Conservation (phyloP, 306 rosid species). For the Purshia tridentata region DNA sequence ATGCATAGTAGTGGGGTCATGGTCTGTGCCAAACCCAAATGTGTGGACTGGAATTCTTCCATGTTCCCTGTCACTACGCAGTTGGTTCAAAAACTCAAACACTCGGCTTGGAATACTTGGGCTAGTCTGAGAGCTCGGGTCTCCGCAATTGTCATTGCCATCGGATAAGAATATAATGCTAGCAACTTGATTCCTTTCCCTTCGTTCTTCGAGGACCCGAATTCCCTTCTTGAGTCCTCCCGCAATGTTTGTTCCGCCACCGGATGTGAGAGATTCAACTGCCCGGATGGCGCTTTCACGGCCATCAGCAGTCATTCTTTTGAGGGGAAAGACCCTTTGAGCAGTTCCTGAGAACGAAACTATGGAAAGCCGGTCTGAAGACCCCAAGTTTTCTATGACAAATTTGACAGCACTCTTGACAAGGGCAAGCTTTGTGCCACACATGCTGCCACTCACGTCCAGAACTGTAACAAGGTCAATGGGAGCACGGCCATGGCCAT, state of each 20-base stretch:
- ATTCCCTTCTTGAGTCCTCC: constrained; percentile 28
- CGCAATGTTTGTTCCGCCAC: constrained; percentile 22
- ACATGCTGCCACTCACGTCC: constrained; percentile 38
- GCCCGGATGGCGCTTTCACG: not conserved
- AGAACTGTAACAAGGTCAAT: constrained; percentile 38
- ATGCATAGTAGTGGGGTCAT: constrained; percentile 8
- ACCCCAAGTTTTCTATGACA: constrained; percentile 31
- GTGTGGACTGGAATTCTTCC: constrained; percentile 26
- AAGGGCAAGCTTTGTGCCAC: constrained; percentile 29
- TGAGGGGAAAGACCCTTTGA: constrained; percentile 27
- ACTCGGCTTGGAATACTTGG: not conserved
- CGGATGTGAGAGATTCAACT: not conserved
- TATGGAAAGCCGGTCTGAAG: constrained; percentile 36
- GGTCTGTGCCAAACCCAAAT: constrained; percentile 35
- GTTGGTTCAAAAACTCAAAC: not conserved
- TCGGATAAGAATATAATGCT: constrained; percentile 40
- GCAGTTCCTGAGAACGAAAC: constrained; percentile 26
- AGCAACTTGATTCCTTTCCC: constrained; percentile 23
- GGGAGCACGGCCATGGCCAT: constrained; percentile 11
- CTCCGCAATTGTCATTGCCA: constrained; percentile 21
- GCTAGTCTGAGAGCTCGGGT: not conserved
- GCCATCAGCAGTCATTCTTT: constrained; percentile 28
- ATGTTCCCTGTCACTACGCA: not conserved
- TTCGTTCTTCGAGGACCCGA: constrained; percentile 35
- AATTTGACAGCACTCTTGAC: constrained; percentile 31